phyloP scores from a whole-genome alignment of 1,139 yeast species.

The Saccharomyces hybrid region DNA sequence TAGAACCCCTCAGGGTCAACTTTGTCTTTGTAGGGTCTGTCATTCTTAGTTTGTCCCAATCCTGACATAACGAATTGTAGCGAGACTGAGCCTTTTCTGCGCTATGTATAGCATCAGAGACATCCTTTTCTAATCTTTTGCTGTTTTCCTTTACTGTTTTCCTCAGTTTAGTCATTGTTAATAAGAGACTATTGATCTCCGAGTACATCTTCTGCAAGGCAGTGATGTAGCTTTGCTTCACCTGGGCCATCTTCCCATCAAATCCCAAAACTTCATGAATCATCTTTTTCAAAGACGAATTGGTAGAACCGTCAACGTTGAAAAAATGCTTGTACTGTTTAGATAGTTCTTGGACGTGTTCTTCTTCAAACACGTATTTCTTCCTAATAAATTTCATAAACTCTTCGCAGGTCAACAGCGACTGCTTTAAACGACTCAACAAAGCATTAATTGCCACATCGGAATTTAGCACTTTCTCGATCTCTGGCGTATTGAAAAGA shows the following conservation, averaged over 20 bases:
- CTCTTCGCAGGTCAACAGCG: slow-evolving; percentile 77
- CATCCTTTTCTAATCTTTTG: slow-evolving; percentile 72
- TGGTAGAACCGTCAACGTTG: slow-evolving; percentile 29
- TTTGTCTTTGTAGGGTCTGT: slow-evolving; percentile 78
- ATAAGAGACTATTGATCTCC: slow-evolving; percentile 67
- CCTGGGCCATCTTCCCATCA: slow-evolving; percentile 69
- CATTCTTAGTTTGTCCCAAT: slow-evolving; percentile 72
- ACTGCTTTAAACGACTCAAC: slow-evolving; percentile 66
- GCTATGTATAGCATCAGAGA: slow-evolving; percentile 65
- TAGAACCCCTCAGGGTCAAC: slow-evolving; percentile 68
- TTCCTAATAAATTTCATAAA: slow-evolving; percentile 70
- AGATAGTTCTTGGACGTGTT: slow-evolving; percentile 63
- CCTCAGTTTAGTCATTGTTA: slow-evolving; percentile 62
- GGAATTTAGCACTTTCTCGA: slow-evolving; percentile 44
- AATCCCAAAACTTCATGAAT: slow-evolving; percentile 64
- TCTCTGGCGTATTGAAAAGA: slow-evolving; percentile 41
- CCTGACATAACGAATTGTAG: slow-evolving; percentile 75
- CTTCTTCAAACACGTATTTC: slow-evolving; percentile 73
- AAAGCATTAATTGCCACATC: slow-evolving; percentile 62
- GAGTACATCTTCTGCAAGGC: slow-evolving; percentile 82
- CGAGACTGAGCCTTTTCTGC: slow-evolving; percentile 87
- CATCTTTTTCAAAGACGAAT: slow-evolving; percentile 61
- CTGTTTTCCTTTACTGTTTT: slow-evolving; percentile 78
- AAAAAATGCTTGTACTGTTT: slow-evolving; percentile 48
- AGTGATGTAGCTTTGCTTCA: slow-evolving; percentile 68